phyloP scores from a whole-genome alignment of 371 early-diverging fungal species.

The Mortierella sp. region DNA sequence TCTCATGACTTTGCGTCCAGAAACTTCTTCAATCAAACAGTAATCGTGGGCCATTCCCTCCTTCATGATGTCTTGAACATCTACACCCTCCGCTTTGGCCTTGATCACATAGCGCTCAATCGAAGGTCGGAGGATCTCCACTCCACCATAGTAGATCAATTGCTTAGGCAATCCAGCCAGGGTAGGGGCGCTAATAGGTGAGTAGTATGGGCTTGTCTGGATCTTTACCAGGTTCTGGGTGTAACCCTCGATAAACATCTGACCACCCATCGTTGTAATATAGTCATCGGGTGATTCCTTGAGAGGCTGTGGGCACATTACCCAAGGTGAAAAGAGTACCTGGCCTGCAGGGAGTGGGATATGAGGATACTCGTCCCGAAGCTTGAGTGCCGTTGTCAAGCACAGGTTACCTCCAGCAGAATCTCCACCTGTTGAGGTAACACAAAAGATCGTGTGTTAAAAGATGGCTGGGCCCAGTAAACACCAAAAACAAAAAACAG shows the following conservation, averaged over 20 bases:
- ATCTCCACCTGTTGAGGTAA: conserved; percentile 28
- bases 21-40: conserved; percentile 26
- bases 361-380: conserved; percentile 36
- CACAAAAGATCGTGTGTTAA: background rate
- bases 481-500: no score
- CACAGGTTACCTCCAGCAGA: conserved; percentile 51
- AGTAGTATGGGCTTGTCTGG: conserved; percentile 24
- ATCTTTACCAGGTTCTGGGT: conserved; percentile 28
- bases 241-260: conserved; percentile 21
- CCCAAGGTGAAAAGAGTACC: conserved; percentile 49
- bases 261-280: conserved; percentile 16
- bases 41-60: conserved; percentile 38
- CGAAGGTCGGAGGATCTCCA: conserved; percentile 37
- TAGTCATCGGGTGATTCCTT: conserved; percentile 35
- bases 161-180: conserved; percentile 32
- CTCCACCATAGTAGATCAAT: conserved; percentile 41
- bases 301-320: conserved; percentile 38
- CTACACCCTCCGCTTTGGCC: conserved; percentile 36
- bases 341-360: conserved; percentile 40
- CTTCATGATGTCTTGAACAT: conserved; percentile 23
- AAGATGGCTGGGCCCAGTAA: no score
- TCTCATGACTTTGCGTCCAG: conserved; percentile 17
- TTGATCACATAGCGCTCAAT: conserved; percentile 39
- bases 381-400: conserved; percentile 35
- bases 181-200: conserved; percentile 21